A percentile compares a stretch with the other conserved stretches of the same genome.
phyloP scores from a whole-genome alignment of 208 protist genomes.

The Trichomonas gallinae region DNA sequence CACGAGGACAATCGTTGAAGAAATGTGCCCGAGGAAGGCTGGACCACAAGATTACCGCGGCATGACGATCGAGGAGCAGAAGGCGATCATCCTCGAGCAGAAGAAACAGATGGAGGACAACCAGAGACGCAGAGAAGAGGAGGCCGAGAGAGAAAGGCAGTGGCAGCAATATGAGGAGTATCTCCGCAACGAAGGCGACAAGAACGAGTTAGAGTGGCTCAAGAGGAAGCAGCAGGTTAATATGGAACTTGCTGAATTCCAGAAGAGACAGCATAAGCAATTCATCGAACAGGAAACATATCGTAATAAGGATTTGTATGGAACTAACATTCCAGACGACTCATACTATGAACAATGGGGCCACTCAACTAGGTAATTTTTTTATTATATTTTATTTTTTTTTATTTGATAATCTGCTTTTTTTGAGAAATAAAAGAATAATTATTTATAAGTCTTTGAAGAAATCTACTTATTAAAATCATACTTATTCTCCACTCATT shows the following conservation, averaged over 20 bases:
- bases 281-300: neutral
- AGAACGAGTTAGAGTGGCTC: neutral
- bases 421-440: neutral
- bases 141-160: neutral
- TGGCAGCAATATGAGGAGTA: neutral
- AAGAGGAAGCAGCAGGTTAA: neutral
- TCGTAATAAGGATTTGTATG: neutral
- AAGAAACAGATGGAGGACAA: neutral
- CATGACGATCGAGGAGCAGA: conserved; percentile 14
- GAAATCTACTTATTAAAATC: too few species aligned
- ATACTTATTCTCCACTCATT: too few species aligned
- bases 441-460: neutral
- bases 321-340: neutral
- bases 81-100: neutral
- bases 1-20: neutral
- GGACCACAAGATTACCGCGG: neutral
- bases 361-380: neutral
- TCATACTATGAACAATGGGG: neutral
- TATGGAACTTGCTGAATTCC: neutral
- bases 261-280: neutral
- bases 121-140: neutral
- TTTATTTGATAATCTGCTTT: neutral
- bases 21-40: neutral
- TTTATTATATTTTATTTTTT: neutral
- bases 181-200: neutral